Evolutionary conservation across 352 stramenopile species (phyloP), one percentile per base, ranked within the genome.

Genomic region (Elongisporangium anandrum): DNA sequence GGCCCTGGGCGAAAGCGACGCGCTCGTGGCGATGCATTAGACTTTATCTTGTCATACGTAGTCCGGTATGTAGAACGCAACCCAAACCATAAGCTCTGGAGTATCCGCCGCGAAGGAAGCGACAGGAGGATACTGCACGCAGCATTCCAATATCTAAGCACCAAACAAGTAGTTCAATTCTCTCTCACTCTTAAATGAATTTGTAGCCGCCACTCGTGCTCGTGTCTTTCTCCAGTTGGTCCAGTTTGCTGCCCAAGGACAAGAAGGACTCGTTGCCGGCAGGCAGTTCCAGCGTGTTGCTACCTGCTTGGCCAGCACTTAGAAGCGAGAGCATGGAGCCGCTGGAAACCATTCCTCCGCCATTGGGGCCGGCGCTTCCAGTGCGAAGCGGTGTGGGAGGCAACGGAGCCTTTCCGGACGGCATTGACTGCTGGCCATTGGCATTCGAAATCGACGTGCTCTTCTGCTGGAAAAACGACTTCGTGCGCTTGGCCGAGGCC

Each of bases 151-250:
- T 45, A 45, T 45, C 34, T 45, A 45, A 45, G 34, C 34, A 45
- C 10, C 34, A 45, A 45, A 45, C 34, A 45, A 45, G 29, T 45
- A 5, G 34, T 45, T 45, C 34, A 45, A 17, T 45, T 45, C 34
- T 45, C 34, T 45, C 24, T 34, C 24, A 34, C 24, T 29, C 34
- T 52, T 54, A 69, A 52, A 69, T 69, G 55, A 64, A 70, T 45
- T 66, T 67, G 59, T 63, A 75, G 8, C 52, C 62, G 45, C 66
- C 56, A 12, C 34, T 45, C 13, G 34, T 75, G 56, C 53, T 72
- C 59, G 75, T 85, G 51, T 90, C 78, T 57, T 89, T 85, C 52
- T 92, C 82, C 52, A 92, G 66, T 50, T 88, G 78, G 61, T 92
- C 82, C 7, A 92, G 73, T 54, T 87, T 87, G 69, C 75, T 90